Evolutionary conservation across 108 stramenopile genomes (phyloP).

Genomic region (Cafeteria roenbergensis): DNA sequence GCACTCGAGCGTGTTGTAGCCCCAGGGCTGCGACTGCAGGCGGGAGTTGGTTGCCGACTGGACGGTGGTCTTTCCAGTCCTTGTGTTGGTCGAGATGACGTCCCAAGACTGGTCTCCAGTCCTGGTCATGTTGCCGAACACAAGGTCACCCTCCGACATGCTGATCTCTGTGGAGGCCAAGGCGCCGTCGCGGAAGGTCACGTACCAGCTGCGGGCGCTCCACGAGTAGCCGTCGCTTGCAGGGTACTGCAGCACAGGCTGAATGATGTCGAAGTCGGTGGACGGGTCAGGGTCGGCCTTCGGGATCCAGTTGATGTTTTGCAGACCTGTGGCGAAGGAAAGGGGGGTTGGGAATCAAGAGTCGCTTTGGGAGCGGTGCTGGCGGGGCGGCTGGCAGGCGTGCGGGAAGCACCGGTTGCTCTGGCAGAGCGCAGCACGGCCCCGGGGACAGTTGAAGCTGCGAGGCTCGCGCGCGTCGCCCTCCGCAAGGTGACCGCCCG

Average conservation of each 20-base stretch:
- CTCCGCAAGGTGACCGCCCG: too few relatives aligned
- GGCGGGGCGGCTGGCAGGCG: too few relatives aligned
- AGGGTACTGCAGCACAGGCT: conserved; percentile 3
- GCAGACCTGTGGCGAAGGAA: too few relatives aligned
- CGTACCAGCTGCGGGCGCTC: not conserved
- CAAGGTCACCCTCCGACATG: not conserved
- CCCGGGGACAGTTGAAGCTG: too few relatives aligned
- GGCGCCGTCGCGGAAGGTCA: not conserved
- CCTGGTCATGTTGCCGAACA: not conserved
- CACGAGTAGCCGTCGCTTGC: not conserved
- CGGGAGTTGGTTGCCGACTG: not conserved
- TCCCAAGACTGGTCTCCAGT: not conserved
- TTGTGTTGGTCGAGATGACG: not conserved
- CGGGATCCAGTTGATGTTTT: conserved; percentile 1
- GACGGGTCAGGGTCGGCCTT: not conserved
- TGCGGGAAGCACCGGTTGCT: too few relatives aligned
- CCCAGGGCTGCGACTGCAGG: not conserved
- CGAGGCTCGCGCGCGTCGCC: too few relatives aligned
- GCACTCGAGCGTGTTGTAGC: not conserved
- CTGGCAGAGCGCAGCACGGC: too few relatives aligned
- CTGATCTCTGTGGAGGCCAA: not conserved
- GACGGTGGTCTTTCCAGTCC: not conserved
- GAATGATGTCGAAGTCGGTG: not conserved
- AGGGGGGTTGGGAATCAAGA: too few relatives aligned
- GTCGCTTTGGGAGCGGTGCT: too few relatives aligned